These are phyloP conservation scores for Sordariomycetes sp. DNA, from an alignment of 2,329 filamentous ascomycete genomes.

Conservation along the genomic window DNA sequence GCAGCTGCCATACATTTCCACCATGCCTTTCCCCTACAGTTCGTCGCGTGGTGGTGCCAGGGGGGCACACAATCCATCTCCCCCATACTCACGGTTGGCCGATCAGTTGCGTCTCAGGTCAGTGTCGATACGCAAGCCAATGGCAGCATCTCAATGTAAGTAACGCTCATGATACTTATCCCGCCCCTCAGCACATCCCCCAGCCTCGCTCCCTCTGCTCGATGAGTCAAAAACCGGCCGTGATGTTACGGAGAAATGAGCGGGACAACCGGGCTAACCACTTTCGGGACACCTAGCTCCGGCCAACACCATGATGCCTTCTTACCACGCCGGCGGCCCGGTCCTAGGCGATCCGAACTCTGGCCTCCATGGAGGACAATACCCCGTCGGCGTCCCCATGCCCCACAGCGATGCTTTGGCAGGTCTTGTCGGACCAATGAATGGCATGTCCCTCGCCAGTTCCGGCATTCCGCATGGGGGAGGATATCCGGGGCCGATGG, in stretches of 20 bases:
- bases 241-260: neutral
- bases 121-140: neutral
- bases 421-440: conserved; percentile 8
- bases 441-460: conserved; percentile 22
- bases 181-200: neutral
- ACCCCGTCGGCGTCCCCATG: neutral
- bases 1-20: neutral
- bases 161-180: neutral
- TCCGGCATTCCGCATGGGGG: conserved; percentile 1
- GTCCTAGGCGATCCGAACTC: neutral
- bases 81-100: neutral
- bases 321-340: neutral
- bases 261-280: neutral
- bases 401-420: neutral
- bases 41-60: neutral
- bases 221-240: neutral
- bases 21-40: neutral
- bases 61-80: neutral
- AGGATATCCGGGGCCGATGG: conserved; percentile 4
- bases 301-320: neutral
- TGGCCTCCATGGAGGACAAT: neutral
- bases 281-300: neutral
- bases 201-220: neutral
- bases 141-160: conserved; percentile 4
- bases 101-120: neutral